Conservation (phyloP, 441 rosid species). For the Eruca vesicaria region DNA sequence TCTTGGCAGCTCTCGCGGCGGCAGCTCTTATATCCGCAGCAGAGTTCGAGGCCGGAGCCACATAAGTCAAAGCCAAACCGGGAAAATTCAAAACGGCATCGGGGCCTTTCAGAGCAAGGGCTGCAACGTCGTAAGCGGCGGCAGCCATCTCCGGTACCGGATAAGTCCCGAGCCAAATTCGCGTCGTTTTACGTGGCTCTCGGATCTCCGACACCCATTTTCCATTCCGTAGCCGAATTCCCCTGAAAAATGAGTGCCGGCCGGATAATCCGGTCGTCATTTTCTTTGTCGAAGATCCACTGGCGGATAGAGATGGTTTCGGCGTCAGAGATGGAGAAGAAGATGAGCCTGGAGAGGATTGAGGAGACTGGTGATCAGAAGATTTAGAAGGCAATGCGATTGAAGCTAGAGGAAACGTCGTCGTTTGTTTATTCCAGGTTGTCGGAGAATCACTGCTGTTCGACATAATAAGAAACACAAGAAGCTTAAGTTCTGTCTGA, state of each 20-base stretch:
- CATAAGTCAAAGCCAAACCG: constrained; percentile 46
- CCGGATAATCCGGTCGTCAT: constrained; percentile 31
- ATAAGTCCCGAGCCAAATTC: constrained; percentile 92
- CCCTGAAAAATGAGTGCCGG: constrained; percentile 51
- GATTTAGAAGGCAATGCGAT: constrained; percentile 18
- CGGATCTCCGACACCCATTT: constrained; percentile 97
- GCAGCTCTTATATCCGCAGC: constrained; percentile 67
- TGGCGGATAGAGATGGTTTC: constrained; percentile 17
- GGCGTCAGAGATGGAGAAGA: constrained; percentile 43
- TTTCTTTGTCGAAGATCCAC: constrained; percentile 21
- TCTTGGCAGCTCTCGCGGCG: constrained; percentile 43
- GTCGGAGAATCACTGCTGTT: constrained; percentile 13
- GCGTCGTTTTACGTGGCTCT: constrained; percentile 80
- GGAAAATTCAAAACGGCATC: constrained; percentile 80
- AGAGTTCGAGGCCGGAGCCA: constrained; percentile 58
- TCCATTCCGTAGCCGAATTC: constrained; percentile 69
- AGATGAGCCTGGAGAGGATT: constrained; percentile 34
- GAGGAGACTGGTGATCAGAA: constrained; percentile 1
- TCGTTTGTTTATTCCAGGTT: constrained; percentile 1
- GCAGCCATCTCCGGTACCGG: constrained; percentile 86
- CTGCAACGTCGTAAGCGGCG: constrained; percentile 84
- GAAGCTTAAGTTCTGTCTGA: constrained; percentile 6
- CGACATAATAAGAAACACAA: constrained; percentile 37
- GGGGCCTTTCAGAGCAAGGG: constrained; percentile 68
- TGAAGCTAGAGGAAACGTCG: constrained; percentile 9